phyloP scores from a whole-genome alignment of 2,329 filamentous ascomycete species.

The Onygena corvina region DNA sequence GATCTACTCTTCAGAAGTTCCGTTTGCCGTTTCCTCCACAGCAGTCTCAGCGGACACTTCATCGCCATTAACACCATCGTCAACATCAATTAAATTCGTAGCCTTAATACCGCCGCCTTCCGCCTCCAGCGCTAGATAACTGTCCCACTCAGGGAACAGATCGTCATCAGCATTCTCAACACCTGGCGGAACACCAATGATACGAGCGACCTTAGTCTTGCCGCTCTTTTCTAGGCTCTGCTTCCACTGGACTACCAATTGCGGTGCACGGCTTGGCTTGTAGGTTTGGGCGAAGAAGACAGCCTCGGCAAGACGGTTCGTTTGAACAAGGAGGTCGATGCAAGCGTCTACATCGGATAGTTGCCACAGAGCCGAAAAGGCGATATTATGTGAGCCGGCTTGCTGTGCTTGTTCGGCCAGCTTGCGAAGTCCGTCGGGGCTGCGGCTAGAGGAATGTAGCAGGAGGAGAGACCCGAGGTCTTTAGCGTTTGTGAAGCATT shows the following conservation, averaged over 20 bases:
- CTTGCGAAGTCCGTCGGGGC: conserved; percentile 58
- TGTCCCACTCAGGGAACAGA: conserved; percentile 92
- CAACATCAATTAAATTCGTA: conserved; percentile 33
- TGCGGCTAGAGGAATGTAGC: conserved; percentile 73
- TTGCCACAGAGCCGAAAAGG: conserved; percentile 83
- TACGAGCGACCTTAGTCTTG: conserved; percentile 71
- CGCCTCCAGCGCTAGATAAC: conserved; percentile 69
- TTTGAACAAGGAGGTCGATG: conserved; percentile 65
- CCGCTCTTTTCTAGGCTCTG: conserved; percentile 67
- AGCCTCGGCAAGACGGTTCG: conserved; percentile 69
- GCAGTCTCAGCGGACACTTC: conserved; percentile 26
- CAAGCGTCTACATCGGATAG: conserved; percentile 71
- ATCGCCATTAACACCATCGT: conserved; percentile 21
- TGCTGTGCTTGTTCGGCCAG: conserved; percentile 64
- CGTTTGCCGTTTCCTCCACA: conserved; percentile 22
- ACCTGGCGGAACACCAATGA: conserved; percentile 69
- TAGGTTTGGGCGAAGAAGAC: conserved; percentile 92
- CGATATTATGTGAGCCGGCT: conserved; percentile 76
- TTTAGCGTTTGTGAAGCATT: conserved; percentile 84
- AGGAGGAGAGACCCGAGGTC: conserved; percentile 82
- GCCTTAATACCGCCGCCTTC: conserved; percentile 44
- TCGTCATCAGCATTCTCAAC: conserved; percentile 56
- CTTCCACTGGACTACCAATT: conserved; percentile 69
- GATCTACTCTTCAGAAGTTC: neutral
- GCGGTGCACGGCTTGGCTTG: conserved; percentile 63